Evolutionary conservation across 768 basidiomycete genomes (phyloP).

Genomic region (Sporobolomyces roseus): DNA sequence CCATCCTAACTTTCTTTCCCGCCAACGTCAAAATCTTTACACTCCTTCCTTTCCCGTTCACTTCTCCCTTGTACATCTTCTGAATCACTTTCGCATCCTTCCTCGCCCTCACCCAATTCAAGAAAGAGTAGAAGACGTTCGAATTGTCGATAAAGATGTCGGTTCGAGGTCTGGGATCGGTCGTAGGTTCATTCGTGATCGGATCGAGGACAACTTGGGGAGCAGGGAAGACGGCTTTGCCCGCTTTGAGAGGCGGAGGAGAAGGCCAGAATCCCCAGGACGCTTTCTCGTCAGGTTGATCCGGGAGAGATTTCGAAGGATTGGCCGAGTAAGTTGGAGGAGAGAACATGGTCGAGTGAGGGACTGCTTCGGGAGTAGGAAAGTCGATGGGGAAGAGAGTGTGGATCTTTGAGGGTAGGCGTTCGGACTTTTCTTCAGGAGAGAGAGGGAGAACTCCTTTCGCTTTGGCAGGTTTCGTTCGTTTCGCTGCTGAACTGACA

Average conservation of each 20-base stretch:
- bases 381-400: constrained; percentile 60
- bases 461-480: background rate
- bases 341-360: constrained; percentile 1
- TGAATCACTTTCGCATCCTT: constrained; percentile 27
- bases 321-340: constrained; percentile 15
- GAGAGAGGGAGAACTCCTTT: constrained; percentile 27
- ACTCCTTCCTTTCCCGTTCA: constrained; percentile 8
- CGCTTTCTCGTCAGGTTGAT: constrained; percentile 27
- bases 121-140: constrained; percentile 40
- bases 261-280: constrained; percentile 37
- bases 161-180: constrained; percentile 21
- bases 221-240: constrained; percentile 36
- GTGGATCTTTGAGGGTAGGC: constrained; percentile 53
- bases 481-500: too few species aligned
- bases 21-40: constrained; percentile 27
- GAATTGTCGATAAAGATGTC: constrained; percentile 42
- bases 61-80: background rate
- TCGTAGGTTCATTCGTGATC: constrained; percentile 8
- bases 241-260: constrained; percentile 22
- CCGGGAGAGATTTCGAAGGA: constrained; percentile 9
- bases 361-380: constrained; percentile 49
- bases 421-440: constrained; percentile 10
- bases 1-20: constrained; percentile 55
- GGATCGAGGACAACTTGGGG: constrained; percentile 18
- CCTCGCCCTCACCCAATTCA: constrained; percentile 39